Base-by-base conservation (phyloP, 352 stramenopile genomes). In the Globisporangium heterothallicum region DNA sequence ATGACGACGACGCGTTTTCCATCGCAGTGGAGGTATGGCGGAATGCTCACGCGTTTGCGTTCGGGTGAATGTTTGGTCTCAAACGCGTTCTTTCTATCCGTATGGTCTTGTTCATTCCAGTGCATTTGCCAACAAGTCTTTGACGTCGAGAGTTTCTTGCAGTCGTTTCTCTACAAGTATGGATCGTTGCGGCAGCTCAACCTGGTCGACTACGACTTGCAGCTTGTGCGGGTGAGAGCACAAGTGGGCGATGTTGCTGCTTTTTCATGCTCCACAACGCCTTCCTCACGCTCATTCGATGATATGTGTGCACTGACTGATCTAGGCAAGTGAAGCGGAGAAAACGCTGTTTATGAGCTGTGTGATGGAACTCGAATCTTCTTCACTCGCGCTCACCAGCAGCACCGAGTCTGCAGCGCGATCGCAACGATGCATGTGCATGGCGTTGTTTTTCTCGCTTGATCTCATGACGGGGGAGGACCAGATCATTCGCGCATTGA, bases 131-230 rank as follows among this genome's bases (percentile, higher is more conserved):
- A 87, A 49, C 68, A 77, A 42, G 46, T 70, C 30, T 80, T 89
- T 41, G 72, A 87, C 44, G 65, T 74, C 13, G 78, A 89, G 53
- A 44, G 55, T 8, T 86, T 87, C 48, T 41, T 89, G 8, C 64
- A 63, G 3, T 32, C 50, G 4, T 79, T 87, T 51, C 48, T 89
- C 24, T 56, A 63, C 43, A 64, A 51, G 6, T 84, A 84, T 30
- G 57, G 60, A 22, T 52, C 63, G 0, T 65, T 85, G 36, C 61
- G 59, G 32, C 42, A 56, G 6, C 64, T 66, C 42, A 62, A 78
- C 35, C 56, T 89, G 22, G 64, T 84, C 7, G 74, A 87, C 61
- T 89, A 89, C 53, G 75, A 86, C 38, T 35, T 86, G 3, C 63
- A 59, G 10, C 59, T 86, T 36, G 63, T 84, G 58, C 64, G 57